Base-by-base conservation (phyloP, 306 rosid species). In the Elaeagnus macrophylla region DNA sequence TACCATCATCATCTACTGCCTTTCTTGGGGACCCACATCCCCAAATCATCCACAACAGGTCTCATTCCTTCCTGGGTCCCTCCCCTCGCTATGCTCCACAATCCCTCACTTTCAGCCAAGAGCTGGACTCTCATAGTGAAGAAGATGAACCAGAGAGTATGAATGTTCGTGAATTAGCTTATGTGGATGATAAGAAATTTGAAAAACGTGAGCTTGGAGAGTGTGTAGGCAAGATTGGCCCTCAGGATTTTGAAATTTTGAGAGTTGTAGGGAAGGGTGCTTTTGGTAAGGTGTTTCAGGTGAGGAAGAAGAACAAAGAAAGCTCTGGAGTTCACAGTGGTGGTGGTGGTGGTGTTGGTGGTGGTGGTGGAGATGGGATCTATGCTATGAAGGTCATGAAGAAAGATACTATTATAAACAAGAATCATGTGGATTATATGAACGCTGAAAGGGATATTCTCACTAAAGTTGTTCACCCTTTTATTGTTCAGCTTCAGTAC, bases 331-430 rank as follows among this genome's bases (percentile, higher is more conserved):
- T 48, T 15, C 46, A 25, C 5, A 18, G 36, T 8, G 67, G 18
- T 11, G 81, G 79, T 50, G 86, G 81, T 10, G 72, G 7, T 19
- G 39, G 8, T 41, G 49, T 48, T 11, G 48, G 51, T 12, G 55
- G 42, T 13, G 59, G 20, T 4, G 51, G 47, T 12, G 67, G 52
- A 7, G 84, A 87, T 62, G 88, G 83, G 20, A 77, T 90, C 39
- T 90, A 73, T 54, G 97, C 97, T 0, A 91, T 91, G 97, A 91
- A 91, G 67, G 97, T 91, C 8, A 91, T 91, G 97, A 80, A 85
- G 53, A 91, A 91, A 61, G 97, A 86, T 20, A 81, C 88, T 7
- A 71, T 90, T 44, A 90, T 90, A 16, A 90, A 83, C 61, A 90
- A 86, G 79, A 84, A 91, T 48, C 97, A 90, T 40, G 83, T 91